A percentile compares a stretch with the other conserved stretches of the same genome.
Conservation (phyloP, 78 protist genomes). For the Mantamonas sphyraenae region DNA sequence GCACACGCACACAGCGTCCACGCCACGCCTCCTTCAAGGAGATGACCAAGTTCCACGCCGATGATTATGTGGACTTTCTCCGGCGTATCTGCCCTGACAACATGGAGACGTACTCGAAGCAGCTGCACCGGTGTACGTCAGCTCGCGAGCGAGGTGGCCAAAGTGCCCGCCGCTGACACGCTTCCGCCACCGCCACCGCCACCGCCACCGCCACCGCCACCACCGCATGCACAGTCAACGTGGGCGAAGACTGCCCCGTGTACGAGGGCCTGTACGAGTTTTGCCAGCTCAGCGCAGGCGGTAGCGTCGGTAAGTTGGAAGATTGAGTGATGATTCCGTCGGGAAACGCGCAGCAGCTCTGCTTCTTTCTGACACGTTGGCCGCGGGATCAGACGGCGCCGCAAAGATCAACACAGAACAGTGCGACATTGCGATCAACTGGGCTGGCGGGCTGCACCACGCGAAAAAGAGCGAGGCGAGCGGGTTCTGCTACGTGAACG, state of each 20-base stretch:
- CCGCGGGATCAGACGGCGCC: neutral
- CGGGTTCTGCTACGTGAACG: slow-evolving; percentile 98
- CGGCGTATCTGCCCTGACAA: slow-evolving; percentile 75
- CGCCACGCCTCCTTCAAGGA: slow-evolving; percentile 69
- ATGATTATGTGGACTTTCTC: slow-evolving; percentile 91
- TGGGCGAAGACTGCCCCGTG: slow-evolving; percentile 97
- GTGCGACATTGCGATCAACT: slow-evolving; percentile 93
- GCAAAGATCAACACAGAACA: slow-evolving; percentile 10
- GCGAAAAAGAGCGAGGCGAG: slow-evolving; percentile 93
- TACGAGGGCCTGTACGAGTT: slow-evolving; percentile 93
- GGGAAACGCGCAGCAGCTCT: no score
- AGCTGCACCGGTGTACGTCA: slow-evolving; percentile 43
- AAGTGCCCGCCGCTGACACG: no score
- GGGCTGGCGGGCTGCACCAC: slow-evolving; percentile 99
- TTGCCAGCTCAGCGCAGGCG: slow-evolving; percentile 94
- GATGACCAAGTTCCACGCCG: slow-evolving; percentile 86
- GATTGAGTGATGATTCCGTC: no score
- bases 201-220: no score
- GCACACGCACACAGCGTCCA: slow-evolving; percentile 45
- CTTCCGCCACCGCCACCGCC: no score
- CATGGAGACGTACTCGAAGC: slow-evolving; percentile 22
- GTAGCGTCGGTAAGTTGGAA: slow-evolving; percentile 79
- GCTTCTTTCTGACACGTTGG: no score
- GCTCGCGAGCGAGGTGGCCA: no score
- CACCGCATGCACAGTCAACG: no score